A percentile compares a stretch with the other conserved stretches of the same genome.
These are phyloP conservation scores for Candolleomyces efflorescens DNA, from an alignment of 768 basidiomycete species.

Conservation along the genomic window DNA sequence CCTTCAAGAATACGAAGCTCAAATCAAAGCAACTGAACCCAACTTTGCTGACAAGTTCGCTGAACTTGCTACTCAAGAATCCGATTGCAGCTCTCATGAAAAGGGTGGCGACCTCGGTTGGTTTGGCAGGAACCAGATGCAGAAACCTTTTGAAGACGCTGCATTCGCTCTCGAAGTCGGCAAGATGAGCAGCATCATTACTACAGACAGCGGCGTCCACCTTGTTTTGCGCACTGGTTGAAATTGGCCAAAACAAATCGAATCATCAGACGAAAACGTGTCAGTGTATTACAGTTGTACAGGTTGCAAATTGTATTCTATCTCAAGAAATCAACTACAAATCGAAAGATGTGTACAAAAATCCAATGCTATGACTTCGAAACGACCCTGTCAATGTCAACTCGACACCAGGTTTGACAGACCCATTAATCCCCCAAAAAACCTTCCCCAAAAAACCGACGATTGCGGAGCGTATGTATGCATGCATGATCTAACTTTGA, in stretches of 20 bases:
- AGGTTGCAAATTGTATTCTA: no score
- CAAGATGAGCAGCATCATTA: conserved; percentile 76
- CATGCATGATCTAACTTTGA: conserved; percentile 23
- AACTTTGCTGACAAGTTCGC: conserved; percentile 64
- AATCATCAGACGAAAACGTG: not conserved
- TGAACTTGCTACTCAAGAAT: conserved; percentile 68
- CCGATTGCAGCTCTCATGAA: conserved; percentile 86
- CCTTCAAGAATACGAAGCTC: conserved; percentile 55
- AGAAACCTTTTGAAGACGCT: conserved; percentile 94
- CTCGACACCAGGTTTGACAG: no score
- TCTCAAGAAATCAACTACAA: no score
- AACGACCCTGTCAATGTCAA: no score
- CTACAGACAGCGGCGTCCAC: conserved; percentile 94
- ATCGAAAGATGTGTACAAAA: no score
- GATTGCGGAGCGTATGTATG: not conserved
- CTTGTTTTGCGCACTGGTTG: conserved; percentile 83
- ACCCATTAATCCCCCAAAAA: no score
- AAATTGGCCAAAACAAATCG: conserved; percentile 14
- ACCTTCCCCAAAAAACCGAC: not conserved
- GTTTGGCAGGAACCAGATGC: conserved; percentile 90
- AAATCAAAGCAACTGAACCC: conserved; percentile 49
- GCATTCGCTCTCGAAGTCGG: conserved; percentile 68
- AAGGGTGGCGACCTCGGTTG: conserved; percentile 84
- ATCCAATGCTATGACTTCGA: no score
- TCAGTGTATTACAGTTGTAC: no score